Percentiles rank a stretch among this genome's conserved stretches.
Conservation (phyloP, 116 monocot species). For the Cymodocea nodosa region DNA sequence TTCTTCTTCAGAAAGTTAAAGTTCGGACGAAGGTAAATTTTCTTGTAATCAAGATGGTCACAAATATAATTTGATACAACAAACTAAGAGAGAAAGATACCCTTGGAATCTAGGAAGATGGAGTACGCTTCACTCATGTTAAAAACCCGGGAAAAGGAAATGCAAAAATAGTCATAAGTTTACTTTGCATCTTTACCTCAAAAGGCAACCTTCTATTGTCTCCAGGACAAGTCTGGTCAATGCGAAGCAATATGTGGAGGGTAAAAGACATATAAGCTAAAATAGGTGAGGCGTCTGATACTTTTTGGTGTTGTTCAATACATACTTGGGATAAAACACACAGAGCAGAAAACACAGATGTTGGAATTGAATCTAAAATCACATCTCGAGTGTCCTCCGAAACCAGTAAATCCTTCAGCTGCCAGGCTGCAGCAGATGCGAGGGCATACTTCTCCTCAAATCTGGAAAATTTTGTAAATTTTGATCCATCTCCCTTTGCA, state of each 20-base stretch:
- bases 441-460: conserved; percentile 28
- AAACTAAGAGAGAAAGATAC: no score
- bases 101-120: no score
- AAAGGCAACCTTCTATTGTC: neutral
- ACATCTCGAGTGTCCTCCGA: conserved; percentile 24
- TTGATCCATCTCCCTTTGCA: conserved; percentile 14
- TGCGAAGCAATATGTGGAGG: conserved; percentile 32
- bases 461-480: conserved; percentile 11
- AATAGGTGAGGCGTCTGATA: conserved; percentile 39
- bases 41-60: no score
- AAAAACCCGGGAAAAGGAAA: neutral
- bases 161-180: neutral
- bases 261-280: conserved; percentile 41
- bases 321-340: conserved; percentile 36
- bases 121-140: no score
- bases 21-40: no score
- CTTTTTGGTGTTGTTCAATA: conserved; percentile 36
- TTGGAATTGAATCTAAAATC: conserved; percentile 33
- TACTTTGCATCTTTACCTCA: conserved; percentile 8
- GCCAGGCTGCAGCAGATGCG: conserved; percentile 62
- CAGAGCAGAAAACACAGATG: conserved; percentile 33
- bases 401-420: conserved; percentile 56
- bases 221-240: neutral
- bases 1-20: no score
- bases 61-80: no score